Evolutionary conservation across 257 asterid genomes (phyloP).

Genomic region (Penstemon newberryi): DNA sequence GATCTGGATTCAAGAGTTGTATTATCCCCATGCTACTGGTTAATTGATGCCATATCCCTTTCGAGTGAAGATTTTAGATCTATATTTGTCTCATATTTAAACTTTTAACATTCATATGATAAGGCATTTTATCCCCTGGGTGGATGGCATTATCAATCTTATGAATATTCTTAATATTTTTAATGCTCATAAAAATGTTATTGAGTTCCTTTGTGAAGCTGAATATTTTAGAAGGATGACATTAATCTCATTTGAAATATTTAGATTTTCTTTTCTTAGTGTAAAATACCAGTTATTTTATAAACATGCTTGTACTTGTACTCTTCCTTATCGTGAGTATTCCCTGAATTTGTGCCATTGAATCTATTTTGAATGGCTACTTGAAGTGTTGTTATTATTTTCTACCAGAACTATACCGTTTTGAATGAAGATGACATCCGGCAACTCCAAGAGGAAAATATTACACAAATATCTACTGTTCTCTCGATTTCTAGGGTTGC

Average conservation of each 20-base stretch:
- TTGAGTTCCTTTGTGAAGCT: neutral
- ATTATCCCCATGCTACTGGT: constrained; percentile 2
- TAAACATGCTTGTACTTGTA: constrained; percentile 8
- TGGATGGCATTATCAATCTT: constrained; percentile 8
- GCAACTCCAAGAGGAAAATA: constrained; percentile 72
- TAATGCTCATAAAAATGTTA: neutral
- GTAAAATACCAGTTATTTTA: neutral
- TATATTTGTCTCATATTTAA: constrained; percentile 7
- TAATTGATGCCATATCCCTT: neutral
- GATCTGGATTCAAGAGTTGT: constrained; percentile 13
- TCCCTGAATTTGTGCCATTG: constrained; percentile 12
- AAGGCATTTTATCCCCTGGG: constrained; percentile 1
- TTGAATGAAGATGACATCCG: constrained; percentile 75
- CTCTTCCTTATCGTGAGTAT: neutral
- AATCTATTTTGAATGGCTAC: constrained; percentile 18
- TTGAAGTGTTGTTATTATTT: constrained; percentile 18
- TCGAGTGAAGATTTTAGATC: neutral
- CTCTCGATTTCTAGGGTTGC: constrained; percentile 78
- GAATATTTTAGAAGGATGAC: neutral
- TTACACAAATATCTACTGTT: constrained; percentile 63
- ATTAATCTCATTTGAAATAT: neutral
- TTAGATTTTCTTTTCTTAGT: constrained; percentile 4
- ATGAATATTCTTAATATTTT: neutral
- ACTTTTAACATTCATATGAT: neutral
- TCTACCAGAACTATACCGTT: constrained; percentile 62